Evolutionary conservation across 176 grass and related monocot genomes (phyloP), one percentile per base, ranked within the genome.

Genomic region (Areca catechu): DNA sequence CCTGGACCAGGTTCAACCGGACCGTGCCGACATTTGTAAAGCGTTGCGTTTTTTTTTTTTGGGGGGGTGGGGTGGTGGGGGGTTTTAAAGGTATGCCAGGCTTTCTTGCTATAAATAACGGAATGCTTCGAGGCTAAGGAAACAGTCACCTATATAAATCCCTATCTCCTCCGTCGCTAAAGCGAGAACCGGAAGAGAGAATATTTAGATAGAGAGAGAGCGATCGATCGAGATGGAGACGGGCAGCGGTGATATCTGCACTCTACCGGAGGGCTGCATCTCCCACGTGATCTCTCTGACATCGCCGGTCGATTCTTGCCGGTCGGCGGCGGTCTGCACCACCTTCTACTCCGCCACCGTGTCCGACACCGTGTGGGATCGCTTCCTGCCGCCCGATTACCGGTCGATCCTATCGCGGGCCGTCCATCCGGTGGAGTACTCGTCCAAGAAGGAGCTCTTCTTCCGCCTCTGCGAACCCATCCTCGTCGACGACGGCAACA

Each of bases 241-340:
- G 62, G 52, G 49, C 48, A 68, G 29, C 0, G 62, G 63, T 50
- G 61, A 53, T 47, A 88, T 97, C 48, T 43, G 66, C 70, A 37
- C 57, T 20, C 58, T 91, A 4, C 92, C 86, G 22, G 86, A 85
- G 77, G 78, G 83, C 21, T 97, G 92, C 66, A 68, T 97, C 17
- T 67, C 83, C 4, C 22, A 24, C 5, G 57, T 61, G 48, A 62
- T 77, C 19, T 0, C 55, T 19, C 23, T 77, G 15, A 77, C 50
- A 4, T 30, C 57, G 17, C 63, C 56, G 6, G 15, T 6, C 17
- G 66, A 77, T 51, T 56, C 64, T 4, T 70, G 65, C 16, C 54
- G 66, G 22, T 70, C 57, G 15, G 19, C 50, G 21, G 66, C 50
- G 25, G 74, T 63, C 30, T 70, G 53, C 49, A 49, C 56, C 2